These are phyloP conservation scores for Phytophthora meadii DNA, from an alignment of 352 stramenopile genomes.

Conservation along the genomic window DNA sequence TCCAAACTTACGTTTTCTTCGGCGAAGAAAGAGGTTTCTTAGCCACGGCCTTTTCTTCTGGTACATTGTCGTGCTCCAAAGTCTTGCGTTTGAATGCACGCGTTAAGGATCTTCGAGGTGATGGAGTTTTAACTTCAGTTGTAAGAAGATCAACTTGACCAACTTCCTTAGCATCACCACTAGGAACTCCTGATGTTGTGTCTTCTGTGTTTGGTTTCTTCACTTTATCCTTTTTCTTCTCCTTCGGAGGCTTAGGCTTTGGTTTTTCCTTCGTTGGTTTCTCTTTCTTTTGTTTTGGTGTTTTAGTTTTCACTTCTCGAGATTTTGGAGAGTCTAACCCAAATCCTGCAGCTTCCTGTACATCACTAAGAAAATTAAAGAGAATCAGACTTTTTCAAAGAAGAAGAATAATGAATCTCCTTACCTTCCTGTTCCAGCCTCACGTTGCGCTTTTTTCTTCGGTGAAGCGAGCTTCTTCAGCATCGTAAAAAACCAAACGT, in stretches of 20 bases:
- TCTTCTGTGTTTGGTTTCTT: conserved; percentile 21
- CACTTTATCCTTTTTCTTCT: conserved; percentile 34
- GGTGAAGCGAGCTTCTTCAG: conserved; percentile 63
- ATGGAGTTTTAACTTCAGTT: conserved; percentile 13
- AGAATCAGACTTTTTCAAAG: not conserved
- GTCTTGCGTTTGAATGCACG: conserved; percentile 22
- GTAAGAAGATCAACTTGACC: conserved; percentile 1
- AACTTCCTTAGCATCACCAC: conserved; percentile 15
- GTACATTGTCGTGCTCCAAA: conserved; percentile 15
- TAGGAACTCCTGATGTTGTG: not conserved
- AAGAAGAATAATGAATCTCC: not conserved
- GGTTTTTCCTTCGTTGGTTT: conserved; percentile 6
- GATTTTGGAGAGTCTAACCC: not conserved
- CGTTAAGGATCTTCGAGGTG: conserved; percentile 26
- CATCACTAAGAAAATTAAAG: conserved; percentile 6
- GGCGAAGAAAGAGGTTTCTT: conserved; percentile 26
- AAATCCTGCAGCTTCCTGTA: conserved; percentile 5
- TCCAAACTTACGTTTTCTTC: conserved; percentile 25
- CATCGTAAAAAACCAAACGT: conserved; percentile 21
- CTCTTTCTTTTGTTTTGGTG: conserved; percentile 22
- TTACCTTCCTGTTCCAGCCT: not conserved
- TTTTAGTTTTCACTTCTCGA: not conserved
- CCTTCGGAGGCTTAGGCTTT: conserved; percentile 16
- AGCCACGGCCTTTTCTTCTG: conserved; percentile 22
- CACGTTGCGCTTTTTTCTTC: conserved; percentile 11